A percentile compares a stretch with the other conserved stretches of the same genome.
Conservation (phyloP, 352 stramenopile species). For the Pythium utonaiense region DNA sequence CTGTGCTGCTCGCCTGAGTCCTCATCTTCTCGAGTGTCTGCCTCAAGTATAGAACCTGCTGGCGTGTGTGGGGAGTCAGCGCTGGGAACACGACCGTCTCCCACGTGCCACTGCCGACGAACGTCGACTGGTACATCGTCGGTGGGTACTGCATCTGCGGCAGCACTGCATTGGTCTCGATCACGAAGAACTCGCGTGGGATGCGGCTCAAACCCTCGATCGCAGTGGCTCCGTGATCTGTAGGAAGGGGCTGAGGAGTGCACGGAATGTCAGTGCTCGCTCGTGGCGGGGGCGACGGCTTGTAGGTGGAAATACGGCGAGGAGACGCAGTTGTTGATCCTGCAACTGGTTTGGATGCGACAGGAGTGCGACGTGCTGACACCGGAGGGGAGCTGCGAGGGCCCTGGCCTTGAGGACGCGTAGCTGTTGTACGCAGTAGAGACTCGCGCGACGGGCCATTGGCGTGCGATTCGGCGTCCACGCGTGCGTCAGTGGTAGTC, state of each 20-base stretch:
- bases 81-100: constrained; percentile 76
- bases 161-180: constrained; percentile 69
- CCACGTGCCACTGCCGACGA: constrained; percentile 40
- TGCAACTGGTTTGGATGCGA: constrained; percentile 6
- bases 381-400: neutral
- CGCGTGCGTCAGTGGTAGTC: neutral
- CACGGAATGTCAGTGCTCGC: neutral
- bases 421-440: neutral
- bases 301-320: neutral
- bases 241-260: neutral
- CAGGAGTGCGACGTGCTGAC: constrained; percentile 5
- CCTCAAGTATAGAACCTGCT: constrained; percentile 66
- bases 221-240: neutral
- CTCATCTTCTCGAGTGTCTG: constrained; percentile 62
- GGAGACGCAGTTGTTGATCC: constrained; percentile 1
- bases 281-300: neutral
- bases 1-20: constrained; percentile 5
- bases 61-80: constrained; percentile 51
- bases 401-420: neutral
- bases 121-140: constrained; percentile 57
- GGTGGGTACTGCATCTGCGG: constrained; percentile 45
- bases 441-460: constrained; percentile 7
- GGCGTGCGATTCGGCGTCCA: neutral
- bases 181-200: constrained; percentile 72
- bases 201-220: constrained; percentile 33